Percentiles rank a stretch among this genome's conserved stretches.
Evolutionary conservation across 2,329 filamentous ascomycete genomes (phyloP).

Genomic region (Harringtonia aguacate): DNA sequence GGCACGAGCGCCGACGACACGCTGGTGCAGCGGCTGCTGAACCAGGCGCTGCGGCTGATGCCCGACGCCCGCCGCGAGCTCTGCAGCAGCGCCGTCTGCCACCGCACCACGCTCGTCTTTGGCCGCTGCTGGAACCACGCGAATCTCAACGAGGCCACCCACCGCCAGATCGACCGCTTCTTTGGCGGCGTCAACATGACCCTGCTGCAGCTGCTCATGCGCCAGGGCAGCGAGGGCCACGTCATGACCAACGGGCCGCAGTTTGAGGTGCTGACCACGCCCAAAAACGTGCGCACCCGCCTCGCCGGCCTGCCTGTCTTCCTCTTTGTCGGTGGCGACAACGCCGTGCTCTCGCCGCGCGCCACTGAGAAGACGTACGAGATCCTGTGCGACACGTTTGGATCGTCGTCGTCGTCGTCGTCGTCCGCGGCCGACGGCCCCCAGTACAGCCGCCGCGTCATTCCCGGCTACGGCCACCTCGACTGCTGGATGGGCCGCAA

Average conservation of each 20-base stretch:
- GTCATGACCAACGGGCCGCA: constrained; percentile 41
- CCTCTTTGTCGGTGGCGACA: constrained; percentile 44
- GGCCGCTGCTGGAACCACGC: constrained; percentile 54
- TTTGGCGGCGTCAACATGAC: constrained; percentile 54
- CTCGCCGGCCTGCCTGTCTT: constrained; percentile 44
- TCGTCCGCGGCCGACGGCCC: constrained; percentile 15
- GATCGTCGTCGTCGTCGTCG: no score
- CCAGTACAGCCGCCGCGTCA: constrained; percentile 39
- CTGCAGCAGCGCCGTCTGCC: constrained; percentile 51
- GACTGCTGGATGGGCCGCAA: constrained; percentile 53
- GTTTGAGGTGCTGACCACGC: constrained; percentile 34
- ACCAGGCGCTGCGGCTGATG: constrained; percentile 47
- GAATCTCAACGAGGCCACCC: constrained; percentile 56
- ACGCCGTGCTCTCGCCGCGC: constrained; percentile 42
- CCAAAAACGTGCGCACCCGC: constrained; percentile 33
- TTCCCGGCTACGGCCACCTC: constrained; percentile 48
- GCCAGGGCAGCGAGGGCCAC: constrained; percentile 38
- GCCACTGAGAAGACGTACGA: constrained; percentile 44
- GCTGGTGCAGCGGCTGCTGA: constrained; percentile 37
- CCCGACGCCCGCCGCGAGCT: constrained; percentile 43
- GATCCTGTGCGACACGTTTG: constrained; percentile 40
- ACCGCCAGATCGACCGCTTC: constrained; percentile 49
- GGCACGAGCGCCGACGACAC: constrained; percentile 33
- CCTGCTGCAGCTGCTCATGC: constrained; percentile 44
- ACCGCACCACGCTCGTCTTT: constrained; percentile 48